These are phyloP conservation scores for Venturia effusa DNA, from an alignment of 2,329 filamentous ascomycete species.

Conservation along the genomic window DNA sequence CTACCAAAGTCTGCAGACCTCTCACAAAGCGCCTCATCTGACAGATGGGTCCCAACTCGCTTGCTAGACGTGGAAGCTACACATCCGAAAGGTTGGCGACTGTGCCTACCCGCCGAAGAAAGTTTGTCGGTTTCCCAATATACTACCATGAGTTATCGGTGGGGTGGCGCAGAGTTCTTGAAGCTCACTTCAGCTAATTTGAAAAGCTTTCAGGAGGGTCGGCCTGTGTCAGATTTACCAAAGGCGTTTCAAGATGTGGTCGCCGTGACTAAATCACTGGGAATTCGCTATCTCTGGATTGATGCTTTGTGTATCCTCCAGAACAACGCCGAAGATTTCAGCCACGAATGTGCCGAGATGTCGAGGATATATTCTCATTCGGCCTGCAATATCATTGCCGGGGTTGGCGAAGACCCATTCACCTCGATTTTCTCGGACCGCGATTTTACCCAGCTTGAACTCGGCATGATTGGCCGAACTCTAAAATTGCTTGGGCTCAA, in stretches of 20 bases:
- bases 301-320: not conserved
- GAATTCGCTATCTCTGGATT: conserved; percentile 1
- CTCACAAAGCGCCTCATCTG: not conserved
- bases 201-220: not conserved
- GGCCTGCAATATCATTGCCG: not conserved
- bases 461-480: too few relatives aligned
- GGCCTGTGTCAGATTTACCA: not conserved
- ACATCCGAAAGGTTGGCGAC: not conserved
- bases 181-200: not conserved
- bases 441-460: not conserved
- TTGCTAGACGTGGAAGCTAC: not conserved
- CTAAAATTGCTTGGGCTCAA: too few relatives aligned
- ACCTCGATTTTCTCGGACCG: not conserved
- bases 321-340: not conserved
- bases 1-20: not conserved
- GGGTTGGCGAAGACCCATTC: not conserved
- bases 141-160: not conserved
- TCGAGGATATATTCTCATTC: not conserved
- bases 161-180: not conserved
- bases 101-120: not conserved
- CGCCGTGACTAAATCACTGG: not conserved
- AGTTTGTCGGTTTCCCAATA: not conserved
- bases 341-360: not conserved
- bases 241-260: not conserved
- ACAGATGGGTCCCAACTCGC: not conserved